Percentiles rank a stretch among this genome's conserved stretches.
These are phyloP conservation scores for Pseudogymnoascus sp. DNA, from an alignment of 2,329 filamentous ascomycete genomes.

Conservation along the genomic window DNA sequence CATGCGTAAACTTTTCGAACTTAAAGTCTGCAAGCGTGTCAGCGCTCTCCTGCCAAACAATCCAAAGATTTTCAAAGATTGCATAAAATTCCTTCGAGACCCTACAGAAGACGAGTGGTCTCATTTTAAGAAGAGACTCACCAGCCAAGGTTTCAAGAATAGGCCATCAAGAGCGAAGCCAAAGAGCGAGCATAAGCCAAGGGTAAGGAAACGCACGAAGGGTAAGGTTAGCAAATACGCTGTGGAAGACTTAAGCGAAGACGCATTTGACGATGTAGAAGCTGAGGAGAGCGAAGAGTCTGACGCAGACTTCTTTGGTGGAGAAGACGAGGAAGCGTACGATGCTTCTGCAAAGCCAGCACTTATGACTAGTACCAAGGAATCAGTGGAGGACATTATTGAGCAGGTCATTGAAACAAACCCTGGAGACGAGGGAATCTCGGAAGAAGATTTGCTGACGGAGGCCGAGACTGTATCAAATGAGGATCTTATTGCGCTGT, in stretches of 20 bases:
- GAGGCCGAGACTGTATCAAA: neutral
- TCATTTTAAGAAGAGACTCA: constrained; percentile 37
- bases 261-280: neutral
- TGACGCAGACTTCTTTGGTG: constrained; percentile 2
- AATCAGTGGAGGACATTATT: neutral
- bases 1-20: constrained; percentile 48
- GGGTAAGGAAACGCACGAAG: neutral
- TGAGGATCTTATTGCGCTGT: neutral
- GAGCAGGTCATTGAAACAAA: neutral
- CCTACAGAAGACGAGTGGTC: constrained; percentile 50
- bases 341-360: neutral
- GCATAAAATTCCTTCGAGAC: constrained; percentile 50
- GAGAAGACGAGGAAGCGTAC: neutral
- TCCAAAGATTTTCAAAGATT: constrained; percentile 51
- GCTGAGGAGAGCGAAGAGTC: neutral
- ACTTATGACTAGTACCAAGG: neutral
- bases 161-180: constrained; percentile 20
- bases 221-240: neutral
- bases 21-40: constrained; percentile 49
- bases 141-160: constrained; percentile 26
- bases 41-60: constrained; percentile 41
- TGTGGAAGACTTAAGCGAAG: constrained; percentile 5
- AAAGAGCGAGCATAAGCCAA: constrained; percentile 17
- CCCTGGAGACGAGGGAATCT: neutral
- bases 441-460: neutral